Evolutionary conservation across 106 monocot genomes (phyloP).

Genomic region (Platanthera zijinensis): DNA sequence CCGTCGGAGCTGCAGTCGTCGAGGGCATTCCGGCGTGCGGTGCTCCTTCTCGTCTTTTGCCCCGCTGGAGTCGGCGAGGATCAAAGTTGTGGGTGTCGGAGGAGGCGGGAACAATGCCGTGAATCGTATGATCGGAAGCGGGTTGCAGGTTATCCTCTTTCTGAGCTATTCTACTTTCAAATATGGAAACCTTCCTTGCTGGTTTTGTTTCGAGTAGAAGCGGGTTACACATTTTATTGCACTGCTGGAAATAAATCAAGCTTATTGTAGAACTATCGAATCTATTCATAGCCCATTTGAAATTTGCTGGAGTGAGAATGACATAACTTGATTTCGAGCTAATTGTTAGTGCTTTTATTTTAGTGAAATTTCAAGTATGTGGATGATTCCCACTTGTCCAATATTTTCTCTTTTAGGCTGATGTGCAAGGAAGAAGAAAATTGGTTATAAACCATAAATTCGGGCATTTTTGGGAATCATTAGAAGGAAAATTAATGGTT

Average conservation of each 20-base stretch:
- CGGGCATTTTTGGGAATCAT: not conserved
- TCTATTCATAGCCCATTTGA: not conserved
- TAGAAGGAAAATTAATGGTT: not conserved
- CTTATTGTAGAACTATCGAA: not conserved
- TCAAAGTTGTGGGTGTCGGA: conserved; percentile 91
- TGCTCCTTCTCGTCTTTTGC: not conserved
- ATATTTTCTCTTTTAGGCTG: not conserved
- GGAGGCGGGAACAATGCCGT: conserved; percentile 99
- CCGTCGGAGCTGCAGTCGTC: not conserved
- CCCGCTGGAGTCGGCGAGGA: conserved; percentile 38
- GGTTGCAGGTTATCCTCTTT: conserved; percentile 41
- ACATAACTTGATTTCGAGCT: not conserved
- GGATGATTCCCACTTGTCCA: not conserved
- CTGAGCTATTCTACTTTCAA: not conserved
- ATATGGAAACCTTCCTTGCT: not conserved
- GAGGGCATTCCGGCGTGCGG: not conserved
- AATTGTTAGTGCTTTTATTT: not conserved
- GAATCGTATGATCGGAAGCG: conserved; percentile 96
- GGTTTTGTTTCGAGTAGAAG: not conserved
- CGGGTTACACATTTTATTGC: not conserved
- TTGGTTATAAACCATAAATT: not conserved
- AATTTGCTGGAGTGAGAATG: not conserved
- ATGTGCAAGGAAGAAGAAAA: not conserved
- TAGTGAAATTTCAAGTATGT: not conserved
- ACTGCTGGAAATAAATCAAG: not conserved